Evolutionary conservation across 331 rosid genomes (phyloP).

Genomic region (Rosa hybrid): DNA sequence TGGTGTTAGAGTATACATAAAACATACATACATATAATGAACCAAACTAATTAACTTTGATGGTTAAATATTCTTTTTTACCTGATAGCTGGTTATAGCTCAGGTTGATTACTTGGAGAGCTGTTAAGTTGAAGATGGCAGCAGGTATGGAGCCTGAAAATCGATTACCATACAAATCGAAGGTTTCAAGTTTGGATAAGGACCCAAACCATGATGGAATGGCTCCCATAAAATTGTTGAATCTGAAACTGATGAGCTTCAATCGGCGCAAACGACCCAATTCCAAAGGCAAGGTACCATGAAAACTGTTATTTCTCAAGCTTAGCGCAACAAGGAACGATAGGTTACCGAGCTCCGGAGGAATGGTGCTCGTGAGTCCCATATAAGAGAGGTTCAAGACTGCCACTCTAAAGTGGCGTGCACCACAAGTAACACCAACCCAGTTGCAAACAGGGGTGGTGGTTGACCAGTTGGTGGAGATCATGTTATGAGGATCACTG

Average conservation of each 20-base stretch:
- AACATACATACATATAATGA: neutral
- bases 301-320: constrained; percentile 13
- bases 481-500: neutral
- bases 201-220: constrained; percentile 29
- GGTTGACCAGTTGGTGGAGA: neutral
- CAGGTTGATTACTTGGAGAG: neutral
- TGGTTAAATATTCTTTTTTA: neutral
- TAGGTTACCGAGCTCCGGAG: constrained; percentile 18
- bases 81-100: constrained; percentile 11
- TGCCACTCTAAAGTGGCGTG: neutral
- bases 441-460: neutral
- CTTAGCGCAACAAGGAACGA: constrained; percentile 12
- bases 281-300: constrained; percentile 11
- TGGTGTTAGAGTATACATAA: neutral
- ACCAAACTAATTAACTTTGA: neutral
- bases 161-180: neutral
- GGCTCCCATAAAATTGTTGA: constrained; percentile 13
- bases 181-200: neutral
- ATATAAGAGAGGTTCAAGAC: constrained; percentile 7
- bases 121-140: constrained; percentile 24
- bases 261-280: constrained; percentile 13
- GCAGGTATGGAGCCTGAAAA: constrained; percentile 1
- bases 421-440: constrained; percentile 9
- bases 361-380: constrained; percentile 16
- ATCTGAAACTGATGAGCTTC: constrained; percentile 2